Conservation (phyloP, 2,329 filamentous ascomycete genomes). For the Fusarium sp. region DNA sequence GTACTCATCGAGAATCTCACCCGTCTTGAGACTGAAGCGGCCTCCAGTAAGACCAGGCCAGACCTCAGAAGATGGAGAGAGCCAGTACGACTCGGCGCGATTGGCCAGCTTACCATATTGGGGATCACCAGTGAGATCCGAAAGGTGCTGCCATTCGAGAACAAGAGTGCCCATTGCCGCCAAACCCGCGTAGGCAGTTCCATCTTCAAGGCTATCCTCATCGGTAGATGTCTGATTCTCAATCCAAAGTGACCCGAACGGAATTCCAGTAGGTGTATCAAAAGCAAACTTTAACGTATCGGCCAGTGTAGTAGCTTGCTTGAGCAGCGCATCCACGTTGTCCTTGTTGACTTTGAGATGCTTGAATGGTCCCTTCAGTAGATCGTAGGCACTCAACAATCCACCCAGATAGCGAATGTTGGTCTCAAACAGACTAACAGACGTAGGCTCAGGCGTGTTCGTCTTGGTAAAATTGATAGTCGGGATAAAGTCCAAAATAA, state of each 20-base stretch:
- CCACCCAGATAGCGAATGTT: slow-evolving; percentile 65
- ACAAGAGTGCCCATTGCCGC: slow-evolving; percentile 11
- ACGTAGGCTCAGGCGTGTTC: slow-evolving; percentile 16
- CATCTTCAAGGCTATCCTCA: neutral
- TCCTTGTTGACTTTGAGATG: slow-evolving; percentile 48
- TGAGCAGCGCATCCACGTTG: slow-evolving; percentile 62
- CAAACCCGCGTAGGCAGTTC: neutral
- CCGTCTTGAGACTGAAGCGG: slow-evolving; percentile 1
- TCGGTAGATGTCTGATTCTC: slow-evolving; percentile 4
- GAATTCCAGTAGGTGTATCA: slow-evolving; percentile 5
- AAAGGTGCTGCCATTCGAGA: slow-evolving; percentile 17
- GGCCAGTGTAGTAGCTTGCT: slow-evolving; percentile 72
- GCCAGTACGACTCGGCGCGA: slow-evolving; percentile 3
- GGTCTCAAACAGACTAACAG: slow-evolving; percentile 64
- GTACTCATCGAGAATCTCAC: slow-evolving; percentile 39
- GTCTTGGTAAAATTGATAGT: slow-evolving; percentile 9
- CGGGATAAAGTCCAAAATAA: slow-evolving; percentile 7
- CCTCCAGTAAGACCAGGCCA: slow-evolving; percentile 17
- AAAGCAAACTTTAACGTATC: slow-evolving; percentile 31
- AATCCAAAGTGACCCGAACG: neutral
- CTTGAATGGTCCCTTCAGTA: slow-evolving; percentile 50
- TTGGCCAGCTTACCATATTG: slow-evolving; percentile 1
- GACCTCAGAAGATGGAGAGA: slow-evolving; percentile 8
- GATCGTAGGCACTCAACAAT: slow-evolving; percentile 59
- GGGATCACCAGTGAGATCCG: slow-evolving; percentile 5